phyloP scores from a whole-genome alignment of 2,329 filamentous ascomycete genomes.

The Davidsoniella neocaledoniae region DNA sequence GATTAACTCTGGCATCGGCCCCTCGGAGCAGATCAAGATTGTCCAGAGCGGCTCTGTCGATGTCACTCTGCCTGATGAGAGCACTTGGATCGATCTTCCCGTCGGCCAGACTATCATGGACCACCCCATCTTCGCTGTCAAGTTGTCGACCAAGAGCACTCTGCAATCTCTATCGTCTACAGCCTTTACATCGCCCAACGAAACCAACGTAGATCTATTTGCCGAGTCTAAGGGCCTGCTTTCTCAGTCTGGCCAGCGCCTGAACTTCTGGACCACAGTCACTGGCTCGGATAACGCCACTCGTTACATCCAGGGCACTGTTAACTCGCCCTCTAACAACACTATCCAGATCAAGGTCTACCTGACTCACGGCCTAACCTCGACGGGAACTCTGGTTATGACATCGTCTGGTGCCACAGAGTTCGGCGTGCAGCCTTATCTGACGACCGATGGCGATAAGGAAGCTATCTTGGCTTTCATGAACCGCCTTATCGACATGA shows the following conservation, averaged over 20 bases:
- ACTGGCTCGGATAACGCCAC: slow-evolving; percentile 30
- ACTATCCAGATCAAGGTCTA: slow-evolving; percentile 41
- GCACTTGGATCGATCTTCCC: slow-evolving; percentile 38
- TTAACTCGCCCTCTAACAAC: slow-evolving; percentile 46
- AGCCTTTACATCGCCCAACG: slow-evolving; percentile 18
- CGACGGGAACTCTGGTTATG: slow-evolving; percentile 44
- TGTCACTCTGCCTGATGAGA: slow-evolving; percentile 31
- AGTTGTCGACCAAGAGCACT: slow-evolving; percentile 17
- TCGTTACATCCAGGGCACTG: slow-evolving; percentile 36
- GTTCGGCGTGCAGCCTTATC: slow-evolving; percentile 44
- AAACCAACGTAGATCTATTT: slow-evolving; percentile 20
- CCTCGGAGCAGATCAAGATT: slow-evolving; percentile 37
- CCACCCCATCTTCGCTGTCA: slow-evolving; percentile 26
- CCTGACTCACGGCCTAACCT: slow-evolving; percentile 44
- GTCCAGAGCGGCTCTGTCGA: slow-evolving; percentile 34
- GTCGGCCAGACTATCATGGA: slow-evolving; percentile 44
- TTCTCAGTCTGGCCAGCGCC: slow-evolving; percentile 28
- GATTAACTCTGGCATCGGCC: slow-evolving; percentile 51
- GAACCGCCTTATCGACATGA: slow-evolving; percentile 33
- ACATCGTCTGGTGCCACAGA: slow-evolving; percentile 39
- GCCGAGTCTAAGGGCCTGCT: slow-evolving; percentile 24
- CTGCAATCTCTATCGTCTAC: slow-evolving; percentile 15
- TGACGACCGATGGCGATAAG: slow-evolving; percentile 41
- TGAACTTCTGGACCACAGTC: slow-evolving; percentile 30
- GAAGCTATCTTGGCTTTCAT: slow-evolving; percentile 45